Evolutionary conservation across 1,284 basidiomycete genomes (phyloP), one percentile per base, ranked within the genome.

Genomic region (Termitomyces sp.): DNA sequence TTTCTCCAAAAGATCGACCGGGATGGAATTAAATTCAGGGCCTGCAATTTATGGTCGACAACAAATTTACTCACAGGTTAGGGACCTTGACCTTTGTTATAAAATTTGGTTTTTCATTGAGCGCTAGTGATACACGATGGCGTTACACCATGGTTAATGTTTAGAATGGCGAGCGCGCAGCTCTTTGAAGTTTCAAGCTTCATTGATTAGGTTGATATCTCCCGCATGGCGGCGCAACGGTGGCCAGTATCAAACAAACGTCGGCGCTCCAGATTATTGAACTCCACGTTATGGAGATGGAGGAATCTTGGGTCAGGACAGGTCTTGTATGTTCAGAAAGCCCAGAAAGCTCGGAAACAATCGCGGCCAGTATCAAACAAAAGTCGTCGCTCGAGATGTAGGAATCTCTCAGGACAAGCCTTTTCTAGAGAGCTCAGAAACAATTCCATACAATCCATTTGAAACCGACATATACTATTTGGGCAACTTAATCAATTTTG

Each of bases 161-260:
- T 43, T 53, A 9, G 28, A 50, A 24, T 66, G 63, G 60, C 52
- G 53, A 9, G 53, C 58, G 11, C 60, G 65, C 3, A 54, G 58
- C 41, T 55, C 49, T 9, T 59, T 61, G 13, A 42, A 48, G 14
- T 59, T 60, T 19, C 35, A 63, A n/a, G 55, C 34, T 53, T 61
- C 48, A 64, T 65, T 28, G 64, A 65, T 42, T 65, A n/a, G n/a
- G n/a, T 64, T 37, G 61, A 56, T 2, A 52, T 65, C 0, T 62
- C 64, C 1, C 26, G 40, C n/a, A n/a, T n/a, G n/a, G n/a, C n/a
- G n/a, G n/a, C n/a, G n/a, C n/a, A n/a, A n/a, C n/a, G n/a, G n/a
- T n/a, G n/a, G n/a, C 3, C 58, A 37, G 4, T 61, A 55, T 31
- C 3, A 45, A 5, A 42, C 49, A 2, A 56, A 54, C 11, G 18